These are phyloP conservation scores for Hypoxylon sp. DNA, from an alignment of 2,329 filamentous ascomycete genomes.

Conservation along the genomic window DNA sequence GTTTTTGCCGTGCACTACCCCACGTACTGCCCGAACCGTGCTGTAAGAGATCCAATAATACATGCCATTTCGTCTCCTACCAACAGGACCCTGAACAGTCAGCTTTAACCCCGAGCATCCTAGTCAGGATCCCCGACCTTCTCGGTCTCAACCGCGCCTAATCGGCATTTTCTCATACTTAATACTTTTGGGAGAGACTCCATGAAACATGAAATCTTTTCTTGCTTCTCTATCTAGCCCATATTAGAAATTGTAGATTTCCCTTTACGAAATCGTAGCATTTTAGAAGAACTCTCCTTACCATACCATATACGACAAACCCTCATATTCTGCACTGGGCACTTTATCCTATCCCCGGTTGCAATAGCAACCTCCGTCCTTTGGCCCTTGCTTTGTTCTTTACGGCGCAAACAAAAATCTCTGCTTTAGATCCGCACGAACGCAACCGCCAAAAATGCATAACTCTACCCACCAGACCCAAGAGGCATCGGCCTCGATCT, in stretches of 20 bases:
- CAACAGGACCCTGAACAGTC: conserved; percentile 3
- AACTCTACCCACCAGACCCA: not conserved
- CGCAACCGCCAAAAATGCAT: conserved; percentile 5
- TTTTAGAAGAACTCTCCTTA: not conserved
- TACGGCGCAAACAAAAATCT: conserved; percentile 14
- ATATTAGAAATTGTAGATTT: not conserved
- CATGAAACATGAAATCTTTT: conserved; percentile 8
- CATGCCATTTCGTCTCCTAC: conserved; percentile 1
- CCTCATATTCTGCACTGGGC: not conserved
- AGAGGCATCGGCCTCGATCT: conserved; percentile 4
- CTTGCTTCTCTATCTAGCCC: not conserved
- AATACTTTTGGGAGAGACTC: conserved; percentile 21
- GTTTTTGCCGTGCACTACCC: conserved; percentile 9
- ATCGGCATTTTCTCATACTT: conserved; percentile 20
- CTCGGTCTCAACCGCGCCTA: conserved; percentile 11
- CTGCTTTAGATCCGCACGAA: not conserved
- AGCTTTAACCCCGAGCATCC: conserved; percentile 19
- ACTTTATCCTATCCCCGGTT: not conserved
- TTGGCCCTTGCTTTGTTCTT: conserved; percentile 9
- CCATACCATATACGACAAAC: not conserved
- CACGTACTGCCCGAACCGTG: conserved; percentile 7
- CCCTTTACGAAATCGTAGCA: not conserved
- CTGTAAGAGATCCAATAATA: conserved; percentile 5
- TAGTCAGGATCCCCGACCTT: not conserved
- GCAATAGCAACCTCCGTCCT: not conserved